Conservation (phyloP, 495 filamentous ascomycete species). For the Xylaria longipes region DNA sequence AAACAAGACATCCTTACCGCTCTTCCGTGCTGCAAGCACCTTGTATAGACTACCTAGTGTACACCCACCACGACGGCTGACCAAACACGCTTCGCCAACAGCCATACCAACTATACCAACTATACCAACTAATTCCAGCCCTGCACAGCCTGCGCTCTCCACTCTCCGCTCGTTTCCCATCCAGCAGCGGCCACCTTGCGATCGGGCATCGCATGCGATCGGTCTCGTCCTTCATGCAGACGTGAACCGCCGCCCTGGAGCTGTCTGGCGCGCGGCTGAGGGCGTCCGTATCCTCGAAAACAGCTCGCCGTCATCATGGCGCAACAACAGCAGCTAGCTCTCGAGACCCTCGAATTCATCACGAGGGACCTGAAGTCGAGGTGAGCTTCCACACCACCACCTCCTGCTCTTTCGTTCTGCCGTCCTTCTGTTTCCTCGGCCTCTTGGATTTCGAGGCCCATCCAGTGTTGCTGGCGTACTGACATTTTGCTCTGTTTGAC, state of each 20-base stretch:
- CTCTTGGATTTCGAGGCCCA: neutral
- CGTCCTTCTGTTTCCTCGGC: neutral
- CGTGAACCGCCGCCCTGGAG: conserved; percentile 33
- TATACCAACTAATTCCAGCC: neutral
- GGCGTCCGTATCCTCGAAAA: conserved; percentile 8
- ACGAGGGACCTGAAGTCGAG: conserved; percentile 45
- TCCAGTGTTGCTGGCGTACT: conserved; percentile 3
- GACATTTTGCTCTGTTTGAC: neutral
- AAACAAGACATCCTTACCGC: conserved; percentile 10
- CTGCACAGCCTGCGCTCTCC: neutral
- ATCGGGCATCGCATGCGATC: conserved; percentile 32
- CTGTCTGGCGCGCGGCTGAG: conserved; percentile 38
- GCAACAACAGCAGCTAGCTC: conserved; percentile 44
- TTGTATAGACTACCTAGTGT: no score
- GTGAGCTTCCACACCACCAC: conserved; percentile 25
- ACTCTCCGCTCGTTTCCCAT: neutral
- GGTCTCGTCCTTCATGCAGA: conserved; percentile 31
- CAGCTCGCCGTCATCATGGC: conserved; percentile 33
- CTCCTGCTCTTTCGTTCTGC: neutral
- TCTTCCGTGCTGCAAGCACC: neutral
- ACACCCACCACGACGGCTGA: neutral
- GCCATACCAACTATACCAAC: neutral
- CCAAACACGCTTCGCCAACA: neutral
- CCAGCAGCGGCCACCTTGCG: conserved; percentile 20
- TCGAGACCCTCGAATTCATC: conserved; percentile 43